Conservation (phyloP, 179 eudicot genomes). For the Corrigiola litoralis region DNA sequence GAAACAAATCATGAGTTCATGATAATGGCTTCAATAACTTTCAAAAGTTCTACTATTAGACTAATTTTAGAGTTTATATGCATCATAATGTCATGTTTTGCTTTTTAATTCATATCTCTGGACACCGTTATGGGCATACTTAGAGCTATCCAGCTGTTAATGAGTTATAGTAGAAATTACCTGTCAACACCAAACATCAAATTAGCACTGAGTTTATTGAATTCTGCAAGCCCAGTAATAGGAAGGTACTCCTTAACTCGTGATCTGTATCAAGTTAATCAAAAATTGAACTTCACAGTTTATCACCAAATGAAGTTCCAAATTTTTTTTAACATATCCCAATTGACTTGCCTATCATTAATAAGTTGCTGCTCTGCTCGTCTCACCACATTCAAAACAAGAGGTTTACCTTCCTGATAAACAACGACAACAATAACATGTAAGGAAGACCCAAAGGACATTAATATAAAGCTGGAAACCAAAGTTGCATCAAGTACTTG, state of each 20-base stretch:
- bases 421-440: too few relatives aligned
- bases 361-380: conserved; percentile 76
- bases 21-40: not conserved
- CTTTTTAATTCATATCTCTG: not conserved
- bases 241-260: conserved; percentile 96
- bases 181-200: conserved; percentile 90
- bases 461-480: not conserved
- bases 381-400: conserved; percentile 90
- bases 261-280: conserved; percentile 38
- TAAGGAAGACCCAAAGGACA: not conserved
- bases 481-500: not conserved
- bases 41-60: not conserved
- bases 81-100: not conserved
- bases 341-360: conserved; percentile 57
- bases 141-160: not conserved
- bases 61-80: not conserved
- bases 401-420: conserved; percentile 93
- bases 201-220: conserved; percentile 91
- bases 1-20: not conserved
- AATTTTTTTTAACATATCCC: not conserved
- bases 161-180: conserved; percentile 24
- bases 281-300: not conserved
- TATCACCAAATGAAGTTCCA: not conserved
- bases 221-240: conserved; percentile 84
- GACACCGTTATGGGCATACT: not conserved